Conservation (phyloP, 1,139 yeast species). For the Lodderomyces beijingensis region DNA sequence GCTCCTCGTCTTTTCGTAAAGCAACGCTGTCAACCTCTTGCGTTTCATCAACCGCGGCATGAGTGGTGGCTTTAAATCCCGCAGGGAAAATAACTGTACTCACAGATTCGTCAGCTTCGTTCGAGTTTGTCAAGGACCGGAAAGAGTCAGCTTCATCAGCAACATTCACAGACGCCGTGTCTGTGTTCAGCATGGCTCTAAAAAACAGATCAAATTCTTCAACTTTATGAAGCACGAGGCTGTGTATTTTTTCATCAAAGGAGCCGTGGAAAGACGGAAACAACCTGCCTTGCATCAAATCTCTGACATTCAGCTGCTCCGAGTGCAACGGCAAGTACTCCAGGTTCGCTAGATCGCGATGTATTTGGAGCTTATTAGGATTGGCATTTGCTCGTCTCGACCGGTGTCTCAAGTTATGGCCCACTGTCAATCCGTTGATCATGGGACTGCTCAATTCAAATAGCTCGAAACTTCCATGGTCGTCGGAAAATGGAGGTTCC, state of each 20-base stretch:
- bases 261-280: conserved; percentile 28
- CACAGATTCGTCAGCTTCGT: too few relatives aligned
- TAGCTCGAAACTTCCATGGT: conserved; percentile 16
- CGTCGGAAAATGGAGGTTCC: too few relatives aligned
- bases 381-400: conserved; percentile 5
- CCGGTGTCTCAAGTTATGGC: conserved; percentile 25
- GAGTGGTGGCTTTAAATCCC: too few relatives aligned
- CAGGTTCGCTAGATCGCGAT: conserved; percentile 12
- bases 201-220: conserved; percentile 13
- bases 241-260: conserved; percentile 25
- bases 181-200: not conserved
- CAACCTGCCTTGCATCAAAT: not conserved
- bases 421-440: conserved; percentile 36
- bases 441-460: conserved; percentile 34
- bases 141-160: not conserved
- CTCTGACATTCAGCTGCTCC: conserved; percentile 2
- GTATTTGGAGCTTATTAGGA: conserved; percentile 18
- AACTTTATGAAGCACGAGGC: conserved; percentile 15
- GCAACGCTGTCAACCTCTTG: too few relatives aligned
- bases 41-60: too few relatives aligned
- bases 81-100: too few relatives aligned
- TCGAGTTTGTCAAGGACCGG: too few relatives aligned
- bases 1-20: too few relatives aligned
- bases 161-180: not conserved
- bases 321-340: too few relatives aligned